phyloP scores from a whole-genome alignment of 2,329 filamentous ascomycete species.

The Fusarium lyarnte region DNA sequence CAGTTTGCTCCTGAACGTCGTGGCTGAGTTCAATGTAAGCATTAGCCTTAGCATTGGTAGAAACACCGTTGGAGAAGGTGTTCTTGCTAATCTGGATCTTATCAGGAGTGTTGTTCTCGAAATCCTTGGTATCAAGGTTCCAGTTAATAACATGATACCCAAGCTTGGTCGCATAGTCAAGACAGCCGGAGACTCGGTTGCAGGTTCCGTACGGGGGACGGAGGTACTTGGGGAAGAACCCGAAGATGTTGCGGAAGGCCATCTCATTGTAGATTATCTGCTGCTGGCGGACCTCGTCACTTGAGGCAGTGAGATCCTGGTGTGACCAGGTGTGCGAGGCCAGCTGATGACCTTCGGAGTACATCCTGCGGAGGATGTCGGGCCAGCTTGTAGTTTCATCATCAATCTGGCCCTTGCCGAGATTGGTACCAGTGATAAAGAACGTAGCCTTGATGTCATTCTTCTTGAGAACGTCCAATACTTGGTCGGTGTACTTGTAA shows the following conservation, averaged over 20 bases:
- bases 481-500: conserved; percentile 50
- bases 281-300: conserved; percentile 43
- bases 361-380: conserved; percentile 51
- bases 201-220: conserved; percentile 56
- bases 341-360: conserved; percentile 55
- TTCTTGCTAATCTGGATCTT: conserved; percentile 58
- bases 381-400: conserved; percentile 47
- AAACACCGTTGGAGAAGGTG: conserved; percentile 48
- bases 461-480: conserved; percentile 51
- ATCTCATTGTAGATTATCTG: conserved; percentile 57
- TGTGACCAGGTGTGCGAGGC: conserved; percentile 58
- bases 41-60: conserved; percentile 38
- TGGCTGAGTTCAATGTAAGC: conserved; percentile 63
- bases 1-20: conserved; percentile 59
- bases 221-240: conserved; percentile 54
- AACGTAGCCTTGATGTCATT: conserved; percentile 50
- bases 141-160: conserved; percentile 67
- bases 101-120: conserved; percentile 59
- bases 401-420: conserved; percentile 53
- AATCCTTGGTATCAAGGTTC: conserved; percentile 69
- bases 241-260: conserved; percentile 53
- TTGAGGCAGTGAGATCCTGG: conserved; percentile 49
- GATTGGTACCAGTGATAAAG: conserved; percentile 54
- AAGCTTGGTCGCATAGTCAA: conserved; percentile 49
- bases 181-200: conserved; percentile 49